Conservation (phyloP, 805 yeast species). For the Teunomyces pallodes region DNA sequence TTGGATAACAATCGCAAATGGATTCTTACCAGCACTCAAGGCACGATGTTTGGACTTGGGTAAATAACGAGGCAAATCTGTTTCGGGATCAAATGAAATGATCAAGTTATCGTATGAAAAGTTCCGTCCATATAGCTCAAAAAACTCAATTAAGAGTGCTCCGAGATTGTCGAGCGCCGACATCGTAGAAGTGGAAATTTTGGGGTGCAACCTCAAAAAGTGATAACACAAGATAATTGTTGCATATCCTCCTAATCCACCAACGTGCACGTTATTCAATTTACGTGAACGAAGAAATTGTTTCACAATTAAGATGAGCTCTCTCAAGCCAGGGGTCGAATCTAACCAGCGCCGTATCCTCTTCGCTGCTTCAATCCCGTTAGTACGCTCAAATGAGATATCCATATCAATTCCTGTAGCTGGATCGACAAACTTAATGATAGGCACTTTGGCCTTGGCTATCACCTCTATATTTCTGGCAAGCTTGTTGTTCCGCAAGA, state of each 20-base stretch:
- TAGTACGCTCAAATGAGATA: slow-evolving; percentile 81
- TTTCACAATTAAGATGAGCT: slow-evolving; percentile 76
- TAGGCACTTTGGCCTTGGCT: slow-evolving; percentile 90
- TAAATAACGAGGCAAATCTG: slow-evolving; percentile 59
- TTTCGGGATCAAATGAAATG: slow-evolving; percentile 53
- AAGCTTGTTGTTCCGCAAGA: slow-evolving; percentile 55
- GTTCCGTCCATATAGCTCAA: slow-evolving; percentile 86
- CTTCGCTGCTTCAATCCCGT: slow-evolving; percentile 81
- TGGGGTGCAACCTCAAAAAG: slow-evolving; percentile 76
- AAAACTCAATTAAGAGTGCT: slow-evolving; percentile 81
- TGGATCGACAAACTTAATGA: slow-evolving; percentile 84
- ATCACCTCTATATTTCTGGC: slow-evolving; percentile 80
- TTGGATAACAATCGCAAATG: slow-evolving; percentile 71
- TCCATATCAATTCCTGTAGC: slow-evolving; percentile 73
- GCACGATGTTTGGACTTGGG: slow-evolving; percentile 53
- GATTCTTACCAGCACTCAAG: slow-evolving; percentile 49
- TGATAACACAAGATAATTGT: slow-evolving; percentile 84
- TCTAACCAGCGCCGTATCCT: slow-evolving; percentile 73
- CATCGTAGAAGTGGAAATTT: slow-evolving; percentile 64
- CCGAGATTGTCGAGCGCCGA: slow-evolving; percentile 77
- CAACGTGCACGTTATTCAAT: slow-evolving; percentile 83
- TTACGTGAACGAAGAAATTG: slow-evolving; percentile 78
- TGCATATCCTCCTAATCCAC: slow-evolving; percentile 93
- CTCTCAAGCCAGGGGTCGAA: slow-evolving; percentile 75
- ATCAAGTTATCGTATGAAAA: slow-evolving; percentile 83